Percentiles rank a stretch among this genome's conserved stretches.
These are phyloP conservation scores for Rubia balearica DNA, from an alignment of 305 asterid species.

Conservation along the genomic window DNA sequence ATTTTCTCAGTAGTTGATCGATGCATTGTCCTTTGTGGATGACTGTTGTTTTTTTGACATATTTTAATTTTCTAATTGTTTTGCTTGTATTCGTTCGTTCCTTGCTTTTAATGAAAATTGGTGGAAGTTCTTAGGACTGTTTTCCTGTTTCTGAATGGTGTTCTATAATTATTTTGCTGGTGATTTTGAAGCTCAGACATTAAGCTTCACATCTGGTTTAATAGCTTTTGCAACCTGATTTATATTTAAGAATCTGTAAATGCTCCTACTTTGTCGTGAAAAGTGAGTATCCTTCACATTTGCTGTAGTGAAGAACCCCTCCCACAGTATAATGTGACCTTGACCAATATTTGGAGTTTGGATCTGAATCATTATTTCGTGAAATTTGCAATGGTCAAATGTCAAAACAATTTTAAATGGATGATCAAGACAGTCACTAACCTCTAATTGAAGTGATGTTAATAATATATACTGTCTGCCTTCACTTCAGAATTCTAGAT, in stretches of 20 bases:
- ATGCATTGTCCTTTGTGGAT: neutral
- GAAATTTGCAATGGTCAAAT: neutral
- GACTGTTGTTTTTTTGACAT: neutral
- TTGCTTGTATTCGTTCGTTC: neutral
- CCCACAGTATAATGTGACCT: neutral
- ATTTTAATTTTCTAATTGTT: neutral
- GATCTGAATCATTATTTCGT: neutral
- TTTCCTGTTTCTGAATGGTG: neutral
- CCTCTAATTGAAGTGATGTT: neutral
- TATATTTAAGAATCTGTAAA: neutral
- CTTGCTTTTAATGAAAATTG: neutral
- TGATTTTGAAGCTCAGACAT: neutral
- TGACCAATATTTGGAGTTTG: neutral
- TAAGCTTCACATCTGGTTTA: neutral
- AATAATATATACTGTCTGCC: neutral
- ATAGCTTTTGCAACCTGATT: constrained; percentile 3
- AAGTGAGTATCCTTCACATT: neutral
- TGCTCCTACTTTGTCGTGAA: neutral
- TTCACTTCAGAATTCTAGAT: neutral
- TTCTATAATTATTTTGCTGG: neutral
- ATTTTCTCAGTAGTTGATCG: neutral
- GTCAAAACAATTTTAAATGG: neutral
- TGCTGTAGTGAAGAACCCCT: neutral
- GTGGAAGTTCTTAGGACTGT: neutral
- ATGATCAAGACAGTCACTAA: neutral